Evolutionary conservation across 2,329 filamentous ascomycete species (phyloP).

Genomic region (Thielaviopsis euricoi): DNA sequence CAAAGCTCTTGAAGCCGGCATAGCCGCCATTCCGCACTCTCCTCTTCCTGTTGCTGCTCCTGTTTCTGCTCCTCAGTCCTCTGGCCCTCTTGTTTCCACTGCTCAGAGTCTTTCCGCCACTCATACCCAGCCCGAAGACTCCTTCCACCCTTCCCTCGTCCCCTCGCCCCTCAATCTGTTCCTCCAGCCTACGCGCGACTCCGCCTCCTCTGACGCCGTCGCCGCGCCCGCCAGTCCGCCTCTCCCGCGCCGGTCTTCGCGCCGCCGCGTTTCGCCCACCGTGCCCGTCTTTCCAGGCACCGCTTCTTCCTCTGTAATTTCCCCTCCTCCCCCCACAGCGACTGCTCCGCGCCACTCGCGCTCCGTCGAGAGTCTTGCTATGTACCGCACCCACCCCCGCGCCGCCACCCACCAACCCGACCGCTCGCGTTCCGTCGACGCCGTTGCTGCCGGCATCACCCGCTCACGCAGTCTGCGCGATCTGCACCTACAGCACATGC

Average conservation of each 20-base stretch:
- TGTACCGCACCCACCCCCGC: not conserved
- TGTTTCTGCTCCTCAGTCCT: not conserved
- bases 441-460: not conserved
- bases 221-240: not conserved
- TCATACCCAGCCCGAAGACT: not conserved
- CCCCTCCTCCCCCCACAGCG: not conserved
- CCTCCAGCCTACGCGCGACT: not conserved
- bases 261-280: not conserved
- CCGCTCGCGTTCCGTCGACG: conserved; percentile 4
- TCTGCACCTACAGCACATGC: conserved; percentile 4
- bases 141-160: not conserved
- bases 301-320: not conserved
- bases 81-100: not conserved
- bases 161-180: not conserved
- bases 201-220: not conserved
- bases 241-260: conserved; percentile 5
- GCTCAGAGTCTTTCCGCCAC: no score
- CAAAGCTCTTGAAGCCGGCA: conserved; percentile 3
- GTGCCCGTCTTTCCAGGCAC: not conserved
- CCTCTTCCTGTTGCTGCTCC: no score
- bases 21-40: not conserved
- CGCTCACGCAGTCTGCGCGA: not conserved
- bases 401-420: not conserved
- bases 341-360: not conserved
- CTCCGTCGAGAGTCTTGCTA: not conserved